These are phyloP conservation scores for Magnaporthiopsis rhizophila DNA, from an alignment of 2,329 filamentous ascomycete species.

Conservation along the genomic window DNA sequence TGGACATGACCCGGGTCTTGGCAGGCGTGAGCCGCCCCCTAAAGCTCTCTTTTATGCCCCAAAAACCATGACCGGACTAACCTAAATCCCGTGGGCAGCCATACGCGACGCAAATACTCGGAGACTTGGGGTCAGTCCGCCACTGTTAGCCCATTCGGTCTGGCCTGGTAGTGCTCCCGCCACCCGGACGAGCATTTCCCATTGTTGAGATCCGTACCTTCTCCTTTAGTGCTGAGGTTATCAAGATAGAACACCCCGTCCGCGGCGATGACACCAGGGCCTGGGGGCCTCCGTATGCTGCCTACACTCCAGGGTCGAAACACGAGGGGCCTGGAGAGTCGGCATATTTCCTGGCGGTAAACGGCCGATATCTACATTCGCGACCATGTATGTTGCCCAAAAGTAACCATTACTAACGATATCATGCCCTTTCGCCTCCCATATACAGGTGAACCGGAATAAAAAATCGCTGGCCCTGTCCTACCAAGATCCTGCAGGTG, in stretches of 20 bases:
- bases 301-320: slow-evolving; percentile 55
- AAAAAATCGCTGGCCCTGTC: slow-evolving; percentile 91
- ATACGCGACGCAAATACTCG: slow-evolving; percentile 94
- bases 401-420: not conserved
- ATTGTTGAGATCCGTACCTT: not conserved
- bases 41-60: not conserved
- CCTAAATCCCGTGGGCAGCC: slow-evolving; percentile 47
- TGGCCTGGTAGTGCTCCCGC: not conserved
- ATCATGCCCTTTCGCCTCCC: not conserved
- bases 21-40: slow-evolving; percentile 63
- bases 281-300: slow-evolving; percentile 92
- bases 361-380: too few species aligned
- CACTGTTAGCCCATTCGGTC: not conserved
- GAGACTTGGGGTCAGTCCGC: slow-evolving; percentile 75
- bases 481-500: slow-evolving; percentile 76
- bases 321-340: slow-evolving; percentile 74
- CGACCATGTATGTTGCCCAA: not conserved
- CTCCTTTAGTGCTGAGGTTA: slow-evolving; percentile 71
- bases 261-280: slow-evolving; percentile 89
- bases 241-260: slow-evolving; percentile 92
- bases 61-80: not conserved
- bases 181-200: not conserved
- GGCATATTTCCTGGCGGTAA: slow-evolving; percentile 85
- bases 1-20: slow-evolving; percentile 95
- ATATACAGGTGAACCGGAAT: slow-evolving; percentile 77